A percentile compares a stretch with the other conserved stretches of the same genome.
These are phyloP conservation scores for Pelargonium nanum DNA, from an alignment of 345 rosid species.

Conservation along the genomic window DNA sequence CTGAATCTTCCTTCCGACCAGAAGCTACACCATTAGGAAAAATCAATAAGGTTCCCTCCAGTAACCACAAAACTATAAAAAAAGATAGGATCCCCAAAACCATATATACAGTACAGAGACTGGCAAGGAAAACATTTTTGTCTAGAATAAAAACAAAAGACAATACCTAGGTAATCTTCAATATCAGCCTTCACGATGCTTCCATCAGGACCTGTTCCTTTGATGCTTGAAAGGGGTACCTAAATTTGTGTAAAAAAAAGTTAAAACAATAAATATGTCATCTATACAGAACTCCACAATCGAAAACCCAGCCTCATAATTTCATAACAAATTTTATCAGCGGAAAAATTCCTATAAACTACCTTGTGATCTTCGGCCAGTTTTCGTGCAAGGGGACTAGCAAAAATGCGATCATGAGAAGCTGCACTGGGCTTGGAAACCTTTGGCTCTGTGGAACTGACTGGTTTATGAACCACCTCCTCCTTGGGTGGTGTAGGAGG, in stretches of 20 bases:
- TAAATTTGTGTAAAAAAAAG: constrained; percentile 14
- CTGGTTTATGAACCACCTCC: constrained; percentile 49
- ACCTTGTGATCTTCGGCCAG: constrained; percentile 83
- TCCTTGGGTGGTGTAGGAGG: constrained; percentile 48
- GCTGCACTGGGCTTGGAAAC: constrained; percentile 35
- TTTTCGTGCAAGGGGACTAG: constrained; percentile 90
- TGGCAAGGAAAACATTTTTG: background rate
- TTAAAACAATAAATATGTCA: background rate
- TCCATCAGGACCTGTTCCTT: constrained; percentile 93
- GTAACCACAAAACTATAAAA: background rate
- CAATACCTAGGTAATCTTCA: constrained; percentile 81
- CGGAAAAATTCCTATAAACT: constrained; percentile 12
- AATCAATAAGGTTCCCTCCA: constrained; percentile 8
- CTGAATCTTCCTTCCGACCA: constrained; percentile 52
- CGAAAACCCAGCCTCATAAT: background rate
- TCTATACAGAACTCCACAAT: background rate
- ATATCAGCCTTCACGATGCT: constrained; percentile 81
- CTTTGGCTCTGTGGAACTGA: constrained; percentile 51
- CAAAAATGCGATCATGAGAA: constrained; percentile 61
- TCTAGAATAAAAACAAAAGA: background rate
- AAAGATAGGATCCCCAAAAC: background rate
- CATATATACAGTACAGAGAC: background rate
- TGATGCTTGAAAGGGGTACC: constrained; percentile 74
- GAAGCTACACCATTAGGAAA: constrained; percentile 47
- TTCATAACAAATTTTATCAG: background rate